Evolutionary conservation across 148 eudicot species (phyloP), one percentile per base, ranked within the genome.

Genomic region (Rhododendron ovatum): DNA sequence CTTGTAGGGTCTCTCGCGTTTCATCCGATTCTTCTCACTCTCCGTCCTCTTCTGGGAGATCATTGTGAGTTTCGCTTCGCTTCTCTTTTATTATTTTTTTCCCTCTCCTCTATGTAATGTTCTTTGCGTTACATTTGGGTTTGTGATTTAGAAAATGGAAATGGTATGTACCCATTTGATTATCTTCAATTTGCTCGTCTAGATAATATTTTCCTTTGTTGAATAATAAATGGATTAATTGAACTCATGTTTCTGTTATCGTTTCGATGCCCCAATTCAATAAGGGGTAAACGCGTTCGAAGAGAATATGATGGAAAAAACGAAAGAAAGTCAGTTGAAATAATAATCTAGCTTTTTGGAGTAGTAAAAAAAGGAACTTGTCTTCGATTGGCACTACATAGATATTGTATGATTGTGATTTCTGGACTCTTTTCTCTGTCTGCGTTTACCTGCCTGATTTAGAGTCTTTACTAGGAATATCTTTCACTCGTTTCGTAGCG

Each of bases 61-160:
- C 95, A 90, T 11, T 90, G 98, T 95, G 91, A 95, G 98, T 81
- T 80, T 91, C 79, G 47, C 59, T 51, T 51, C 55, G 2, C 55
- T 51, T 51, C 10, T 73, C 45, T 41, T 41, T 41, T 41, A 41
- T 41, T 41, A 41, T 41, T 41, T 41, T 41, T 41, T 41, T 41
- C 45, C 45, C 45, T 41, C 7, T 41, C 45, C 45, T 41, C 45
- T 41, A 41, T 41, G 45, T 0, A 2, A 11, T 84, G 10, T 37
- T 50, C 14, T 3, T 71, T 22, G 22, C 13, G 24, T 13, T 28
- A 11, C n/a, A 20, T 35, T 73, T 35, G 43, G 3, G 50, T 73
- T 83, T 20, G 3, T 73, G 65, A 3, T 18, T 35, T 22, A 4
- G 9, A 69, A 18, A 82, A 41, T 18, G 35, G 18, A 12, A 45